Percentiles rank a stretch among this genome's conserved stretches.
These are phyloP conservation scores for Zasmidium citrigriseum DNA, from an alignment of 2,329 filamentous ascomycete species.

Conservation along the genomic window DNA sequence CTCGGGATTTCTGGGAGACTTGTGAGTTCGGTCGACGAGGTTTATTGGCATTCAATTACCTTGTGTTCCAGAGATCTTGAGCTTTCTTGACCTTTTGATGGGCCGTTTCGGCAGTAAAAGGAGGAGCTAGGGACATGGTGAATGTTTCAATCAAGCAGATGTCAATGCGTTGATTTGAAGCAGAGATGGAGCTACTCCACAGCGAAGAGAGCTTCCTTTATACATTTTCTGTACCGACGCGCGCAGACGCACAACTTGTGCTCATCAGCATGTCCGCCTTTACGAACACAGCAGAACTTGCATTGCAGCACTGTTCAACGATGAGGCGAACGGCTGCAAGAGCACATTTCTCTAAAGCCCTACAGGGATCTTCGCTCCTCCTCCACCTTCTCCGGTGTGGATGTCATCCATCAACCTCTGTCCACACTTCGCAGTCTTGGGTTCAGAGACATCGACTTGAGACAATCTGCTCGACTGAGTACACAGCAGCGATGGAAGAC, in stretches of 20 bases:
- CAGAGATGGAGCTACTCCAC: not conserved
- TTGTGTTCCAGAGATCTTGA: slow-evolving; percentile 80
- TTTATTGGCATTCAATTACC: slow-evolving; percentile 45
- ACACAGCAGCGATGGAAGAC: no score
- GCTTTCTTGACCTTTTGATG: slow-evolving; percentile 77
- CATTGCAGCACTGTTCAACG: no score
- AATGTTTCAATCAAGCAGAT: not conserved
- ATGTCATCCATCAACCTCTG: not conserved
- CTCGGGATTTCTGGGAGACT: slow-evolving; percentile 59
- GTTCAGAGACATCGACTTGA: no score
- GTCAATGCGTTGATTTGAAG: not conserved
- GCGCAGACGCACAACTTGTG: not conserved
- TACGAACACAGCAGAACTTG: no score
- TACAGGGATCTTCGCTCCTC: not conserved
- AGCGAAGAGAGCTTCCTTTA: not conserved
- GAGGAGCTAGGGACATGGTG: slow-evolving; percentile 58
- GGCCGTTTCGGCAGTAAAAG: slow-evolving; percentile 74
- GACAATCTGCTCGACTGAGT: no score
- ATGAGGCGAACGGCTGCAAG: no score
- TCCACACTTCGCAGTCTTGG: no score
- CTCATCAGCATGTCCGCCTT: no score
- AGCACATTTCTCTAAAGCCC: not conserved
- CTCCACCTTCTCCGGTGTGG: not conserved
- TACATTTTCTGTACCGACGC: not conserved
- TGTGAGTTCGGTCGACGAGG: slow-evolving; percentile 5